Conservation (phyloP, 2,329 filamentous ascomycete species). For the Corinectria fuckeliana region DNA sequence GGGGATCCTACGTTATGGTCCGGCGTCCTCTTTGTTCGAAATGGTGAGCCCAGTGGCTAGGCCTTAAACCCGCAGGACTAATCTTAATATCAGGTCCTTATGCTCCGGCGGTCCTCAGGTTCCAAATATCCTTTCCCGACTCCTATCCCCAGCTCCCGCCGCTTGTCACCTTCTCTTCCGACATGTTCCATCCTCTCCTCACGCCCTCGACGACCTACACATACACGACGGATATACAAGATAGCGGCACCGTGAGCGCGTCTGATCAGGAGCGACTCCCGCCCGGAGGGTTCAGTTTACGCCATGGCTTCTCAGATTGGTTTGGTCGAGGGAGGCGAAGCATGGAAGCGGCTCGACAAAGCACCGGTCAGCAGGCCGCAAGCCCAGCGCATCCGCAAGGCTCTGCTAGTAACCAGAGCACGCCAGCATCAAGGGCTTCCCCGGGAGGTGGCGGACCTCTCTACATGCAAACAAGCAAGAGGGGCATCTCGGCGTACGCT, state of each 20-base stretch:
- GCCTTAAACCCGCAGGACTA: neutral
- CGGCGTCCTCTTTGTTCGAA: slow-evolving; percentile 88
- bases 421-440: slow-evolving; percentile 42
- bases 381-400: slow-evolving; percentile 36
- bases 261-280: slow-evolving; percentile 83
- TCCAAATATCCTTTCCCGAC: slow-evolving; percentile 86
- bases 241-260: slow-evolving; percentile 79
- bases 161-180: slow-evolving; percentile 85
- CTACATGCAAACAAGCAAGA: slow-evolving; percentile 51
- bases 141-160: slow-evolving; percentile 82
- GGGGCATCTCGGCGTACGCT: slow-evolving; percentile 64
- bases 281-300: slow-evolving; percentile 87
- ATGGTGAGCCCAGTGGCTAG: slow-evolving; percentile 63
- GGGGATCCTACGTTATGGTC: slow-evolving; percentile 85
- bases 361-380: slow-evolving; percentile 48
- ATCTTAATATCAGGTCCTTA: slow-evolving; percentile 73
- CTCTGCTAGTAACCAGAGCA: slow-evolving; percentile 33
- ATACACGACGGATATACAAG: slow-evolving; percentile 80
- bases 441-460: slow-evolving; percentile 39
- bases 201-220: slow-evolving; percentile 94
- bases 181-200: slow-evolving; percentile 94
- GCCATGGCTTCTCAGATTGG: slow-evolving; percentile 91
- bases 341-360: slow-evolving; percentile 46
- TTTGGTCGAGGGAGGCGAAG: slow-evolving; percentile 68
- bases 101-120: slow-evolving; percentile 83